Base-by-base conservation (phyloP, 441 rosid species). In the Adansonia rubrostipa region DNA sequence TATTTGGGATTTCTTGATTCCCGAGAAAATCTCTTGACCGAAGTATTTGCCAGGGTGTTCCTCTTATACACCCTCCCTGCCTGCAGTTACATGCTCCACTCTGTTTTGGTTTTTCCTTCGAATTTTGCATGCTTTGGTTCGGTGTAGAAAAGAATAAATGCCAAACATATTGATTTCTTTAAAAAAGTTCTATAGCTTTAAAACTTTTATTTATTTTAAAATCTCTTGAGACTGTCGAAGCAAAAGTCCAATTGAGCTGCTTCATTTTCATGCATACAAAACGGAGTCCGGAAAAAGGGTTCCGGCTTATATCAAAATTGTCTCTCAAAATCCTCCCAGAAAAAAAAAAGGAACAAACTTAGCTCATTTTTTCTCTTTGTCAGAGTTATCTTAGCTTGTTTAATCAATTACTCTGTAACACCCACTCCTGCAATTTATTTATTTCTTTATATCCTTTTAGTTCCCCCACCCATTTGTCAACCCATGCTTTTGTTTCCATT, bases 1-100 rank as follows among this genome's bases (percentile, higher is more conserved):
- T 60, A 1, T 50, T 28, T 51, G 60, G 78, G 79, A 85, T 82
- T 80, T 82, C 78, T 77, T 50, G 80, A 17, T 77, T 57, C 76
- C 36, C 14, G 80, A 64, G 74, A 80, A 73, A 67, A 70, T 76
- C 71, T 73, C 47, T 19, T 82, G 74, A 78, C 63, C 71, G 76
- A 75, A 47, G 77, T 50, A 24, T 61, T 82, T 58, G 4, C 78
- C 24, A 9, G 73, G 80, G 61, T 33, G 28, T 33, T 51, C 15
- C 15, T 44, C 9, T 10, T 64, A 15, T 64, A 6, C 47, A 36
- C 17, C 9, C 17, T 28, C 33, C 33, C 33, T 28, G 33, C 19
- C 69, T 14, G 19, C 20, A 6, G 19, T 63, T 64, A 2, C 44
- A 63, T 63, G 47, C 47, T 33, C 10, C 19, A 14, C 68, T 36